phyloP scores from a whole-genome alignment of 2,329 filamentous ascomycete genomes.

The Paecilomyces formosus region DNA sequence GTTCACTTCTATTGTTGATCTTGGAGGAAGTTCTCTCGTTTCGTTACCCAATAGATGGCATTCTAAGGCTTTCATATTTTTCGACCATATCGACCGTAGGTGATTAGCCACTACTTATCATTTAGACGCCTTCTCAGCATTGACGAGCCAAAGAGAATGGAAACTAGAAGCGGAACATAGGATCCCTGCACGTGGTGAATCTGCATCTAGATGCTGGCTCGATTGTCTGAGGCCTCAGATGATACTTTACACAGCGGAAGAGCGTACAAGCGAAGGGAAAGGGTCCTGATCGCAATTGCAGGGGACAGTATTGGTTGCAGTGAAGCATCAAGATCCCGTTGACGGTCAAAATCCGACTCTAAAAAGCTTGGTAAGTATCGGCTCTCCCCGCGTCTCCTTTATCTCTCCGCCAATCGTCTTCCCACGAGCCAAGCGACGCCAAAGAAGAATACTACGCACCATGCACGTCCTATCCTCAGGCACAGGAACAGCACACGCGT shows the following conservation, averaged over 20 bases:
- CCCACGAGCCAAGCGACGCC: neutral
- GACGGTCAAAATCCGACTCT: neutral
- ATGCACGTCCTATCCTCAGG: neutral
- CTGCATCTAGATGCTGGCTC: neutral
- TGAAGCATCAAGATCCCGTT: neutral
- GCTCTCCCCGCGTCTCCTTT: neutral
- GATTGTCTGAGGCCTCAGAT: neutral
- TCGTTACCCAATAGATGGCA: too few species aligned
- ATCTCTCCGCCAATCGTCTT: neutral
- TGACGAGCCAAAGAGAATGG: neutral
- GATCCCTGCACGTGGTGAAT: neutral
- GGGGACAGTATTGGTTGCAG: neutral
- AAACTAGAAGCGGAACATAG: neutral
- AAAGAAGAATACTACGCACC: neutral
- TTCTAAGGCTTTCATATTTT: too few species aligned
- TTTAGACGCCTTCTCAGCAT: neutral
- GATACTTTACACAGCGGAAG: neutral
- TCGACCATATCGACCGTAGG: too few species aligned
- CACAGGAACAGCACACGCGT: neutral
- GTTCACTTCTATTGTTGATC: too few species aligned
- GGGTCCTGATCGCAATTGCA: neutral
- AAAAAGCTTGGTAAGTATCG: neutral
- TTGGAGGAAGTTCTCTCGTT: too few species aligned
- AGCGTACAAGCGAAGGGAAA: neutral
- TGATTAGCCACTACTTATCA: too few species aligned